Base-by-base conservation (phyloP, 176 grass and related monocot genomes). In the Musa beccarii region DNA sequence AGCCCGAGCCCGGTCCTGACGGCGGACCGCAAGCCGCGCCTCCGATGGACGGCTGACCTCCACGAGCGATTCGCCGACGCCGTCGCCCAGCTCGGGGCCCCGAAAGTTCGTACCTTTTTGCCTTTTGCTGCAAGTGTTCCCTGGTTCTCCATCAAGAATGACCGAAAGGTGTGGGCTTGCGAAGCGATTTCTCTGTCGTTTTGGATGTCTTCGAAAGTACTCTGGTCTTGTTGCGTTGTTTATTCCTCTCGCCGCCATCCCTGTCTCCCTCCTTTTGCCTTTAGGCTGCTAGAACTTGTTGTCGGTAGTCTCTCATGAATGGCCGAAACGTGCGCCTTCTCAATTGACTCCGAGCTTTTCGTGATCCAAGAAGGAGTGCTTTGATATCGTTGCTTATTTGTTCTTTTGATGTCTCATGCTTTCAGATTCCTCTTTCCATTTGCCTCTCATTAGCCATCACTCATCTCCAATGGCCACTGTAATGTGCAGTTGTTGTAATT, bases 51-150 rank as follows among this genome's bases (percentile, higher is more conserved):
- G n/a, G 84, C 83, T 52, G 96, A 99, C 83, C 91, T 99, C 75
- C 96, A 99, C 54, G 96, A 99, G 79, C 91, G 96, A 73, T 99
- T 99, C 83, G 91, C 95, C 79, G 91, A 99, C 81, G 96, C 91
- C 69, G 91, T 99, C 74, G 86, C 96, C 51, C 96, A 99, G 91
- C 96, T 99, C 61, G 96, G 96, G 63, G 96, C 91, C 23, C 86
- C 17, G 96, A 99, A 83, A 99, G 95, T 99, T 68, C 78, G 95
- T 80, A 43, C 23, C 73, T 57, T 79, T 16, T 54, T 16, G 1
- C 28, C 61, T 54, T 14, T 13, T 52, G 51, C 53, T 22, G 50
- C 72, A 49, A 9, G 50, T 11, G 22, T 16, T 28, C 5, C 1
- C 12, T 53, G 11, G 2, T 17, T 17, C 26, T 54, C 16, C 17